phyloP scores from a whole-genome alignment of 1,284 basidiomycete genomes.

The Mrakiaceae sp. region DNA sequence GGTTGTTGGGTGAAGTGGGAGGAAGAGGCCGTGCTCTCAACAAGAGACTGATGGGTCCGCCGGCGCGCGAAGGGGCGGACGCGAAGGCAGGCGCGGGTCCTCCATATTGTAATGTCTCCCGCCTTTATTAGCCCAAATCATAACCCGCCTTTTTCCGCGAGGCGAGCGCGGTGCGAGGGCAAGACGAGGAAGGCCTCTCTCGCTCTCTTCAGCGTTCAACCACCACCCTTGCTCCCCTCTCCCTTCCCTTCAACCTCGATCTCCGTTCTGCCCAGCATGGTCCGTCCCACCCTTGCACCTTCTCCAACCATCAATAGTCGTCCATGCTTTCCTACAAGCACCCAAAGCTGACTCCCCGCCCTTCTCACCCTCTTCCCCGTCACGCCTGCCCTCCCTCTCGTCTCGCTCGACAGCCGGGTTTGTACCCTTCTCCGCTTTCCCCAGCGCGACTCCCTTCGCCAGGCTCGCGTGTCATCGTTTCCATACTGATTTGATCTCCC shows the following conservation, averaged over 20 bases:
- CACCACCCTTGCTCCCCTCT: background rate
- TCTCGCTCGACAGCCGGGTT: background rate
- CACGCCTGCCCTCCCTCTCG: background rate
- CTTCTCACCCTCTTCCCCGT: background rate
- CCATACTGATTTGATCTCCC: background rate
- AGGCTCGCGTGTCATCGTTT: too few species aligned
- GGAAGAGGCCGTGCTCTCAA: too few species aligned
- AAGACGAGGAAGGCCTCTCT: background rate
- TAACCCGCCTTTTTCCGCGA: background rate
- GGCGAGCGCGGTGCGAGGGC: background rate
- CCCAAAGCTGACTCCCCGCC: background rate
- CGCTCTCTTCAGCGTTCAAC: background rate
- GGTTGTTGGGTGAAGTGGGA: too few species aligned
- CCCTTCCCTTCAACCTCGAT: background rate
- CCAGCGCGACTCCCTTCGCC: background rate
- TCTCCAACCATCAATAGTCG: background rate
- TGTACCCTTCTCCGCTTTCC: background rate
- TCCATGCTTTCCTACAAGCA: background rate
- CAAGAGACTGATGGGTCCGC: too few species aligned
- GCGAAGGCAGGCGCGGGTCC: too few species aligned
- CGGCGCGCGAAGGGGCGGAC: too few species aligned
- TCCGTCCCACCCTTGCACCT: background rate
- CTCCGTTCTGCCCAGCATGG: background rate
- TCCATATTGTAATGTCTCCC: too few species aligned
- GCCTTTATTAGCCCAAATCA: too few species aligned